phyloP scores from a whole-genome alignment of 495 filamentous ascomycete species.

The Penicillium fimorum region DNA sequence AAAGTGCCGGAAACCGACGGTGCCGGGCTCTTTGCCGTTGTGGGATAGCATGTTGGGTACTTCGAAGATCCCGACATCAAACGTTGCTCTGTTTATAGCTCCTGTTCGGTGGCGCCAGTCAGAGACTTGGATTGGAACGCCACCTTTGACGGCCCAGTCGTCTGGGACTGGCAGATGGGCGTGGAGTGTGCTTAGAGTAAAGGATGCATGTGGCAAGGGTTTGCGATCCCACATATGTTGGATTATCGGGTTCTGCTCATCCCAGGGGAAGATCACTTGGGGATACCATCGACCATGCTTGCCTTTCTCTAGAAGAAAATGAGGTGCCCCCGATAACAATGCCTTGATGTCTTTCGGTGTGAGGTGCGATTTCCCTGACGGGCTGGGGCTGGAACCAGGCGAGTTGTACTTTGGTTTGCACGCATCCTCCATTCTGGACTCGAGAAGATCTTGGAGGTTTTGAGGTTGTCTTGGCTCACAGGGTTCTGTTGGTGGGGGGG shows the following conservation, averaged over 20 bases:
- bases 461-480: slow-evolving; percentile 30
- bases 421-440: slow-evolving; percentile 22
- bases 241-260: slow-evolving; percentile 57
- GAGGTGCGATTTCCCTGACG: slow-evolving; percentile 26
- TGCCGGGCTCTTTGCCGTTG: slow-evolving; percentile 67
- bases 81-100: slow-evolving; percentile 50
- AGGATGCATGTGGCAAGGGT: slow-evolving; percentile 45
- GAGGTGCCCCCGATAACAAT: slow-evolving; percentile 74
- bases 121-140: slow-evolving; percentile 27
- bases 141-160: slow-evolving; percentile 36
- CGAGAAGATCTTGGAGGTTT: slow-evolving; percentile 33
- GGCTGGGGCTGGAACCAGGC: not conserved
- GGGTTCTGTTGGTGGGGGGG: slow-evolving; percentile 6
- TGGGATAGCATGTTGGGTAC: slow-evolving; percentile 74
- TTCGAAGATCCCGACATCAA: slow-evolving; percentile 57
- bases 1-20: slow-evolving; percentile 71
- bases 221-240: slow-evolving; percentile 61
- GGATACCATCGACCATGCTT: slow-evolving; percentile 58
- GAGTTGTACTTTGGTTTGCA: slow-evolving; percentile 1
- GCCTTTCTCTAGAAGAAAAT: slow-evolving; percentile 58
- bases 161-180: slow-evolving; percentile 44
- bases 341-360: slow-evolving; percentile 62
- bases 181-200: slow-evolving; percentile 47
- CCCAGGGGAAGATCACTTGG: slow-evolving; percentile 68
- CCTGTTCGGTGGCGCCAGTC: slow-evolving; percentile 27